A percentile compares a stretch with the other conserved stretches of the same genome.
Conservation (phyloP, 345 rosid species). For the Gossypium arboreum region DNA sequence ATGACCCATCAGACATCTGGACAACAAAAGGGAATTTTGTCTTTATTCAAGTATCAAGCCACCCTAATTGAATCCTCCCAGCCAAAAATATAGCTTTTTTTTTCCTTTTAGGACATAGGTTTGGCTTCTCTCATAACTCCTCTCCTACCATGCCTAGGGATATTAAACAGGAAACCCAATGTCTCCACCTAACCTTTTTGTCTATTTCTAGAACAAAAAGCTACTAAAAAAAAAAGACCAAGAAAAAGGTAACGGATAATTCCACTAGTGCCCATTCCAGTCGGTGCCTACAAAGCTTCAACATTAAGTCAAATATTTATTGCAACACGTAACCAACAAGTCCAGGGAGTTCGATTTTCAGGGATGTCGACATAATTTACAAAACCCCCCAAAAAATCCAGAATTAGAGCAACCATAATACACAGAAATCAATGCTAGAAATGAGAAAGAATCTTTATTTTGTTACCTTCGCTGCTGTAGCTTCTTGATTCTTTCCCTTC, state of each 20-base stretch:
- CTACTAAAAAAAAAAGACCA: not conserved
- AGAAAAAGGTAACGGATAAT: not conserved
- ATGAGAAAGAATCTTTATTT: conserved; percentile 20
- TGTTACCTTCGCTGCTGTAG: conserved; percentile 12
- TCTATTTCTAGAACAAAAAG: not conserved
- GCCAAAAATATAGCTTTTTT: no score
- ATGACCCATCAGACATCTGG: no score
- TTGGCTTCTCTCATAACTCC: no score
- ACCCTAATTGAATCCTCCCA: no score
- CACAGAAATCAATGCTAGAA: conserved; percentile 18
- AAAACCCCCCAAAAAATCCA: conserved; percentile 17
- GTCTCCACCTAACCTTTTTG: not conserved
- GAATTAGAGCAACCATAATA: not conserved
- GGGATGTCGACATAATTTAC: conserved; percentile 36
- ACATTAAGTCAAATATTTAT: not conserved
- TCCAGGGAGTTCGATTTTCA: conserved; percentile 14
- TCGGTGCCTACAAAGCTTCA: not conserved
- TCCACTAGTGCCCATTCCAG: not conserved
- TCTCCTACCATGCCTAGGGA: not conserved
- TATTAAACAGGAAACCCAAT: not conserved
- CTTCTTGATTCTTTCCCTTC: conserved; percentile 20
- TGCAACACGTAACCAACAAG: conserved; percentile 17
- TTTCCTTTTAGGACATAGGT: no score
- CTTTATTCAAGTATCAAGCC: not conserved
- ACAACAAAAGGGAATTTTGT: not conserved